A percentile compares a stretch with the other conserved stretches of the same genome.
Evolutionary conservation across 176 grass and related monocot species (phyloP).

Genomic region (Cenchrus americanus): DNA sequence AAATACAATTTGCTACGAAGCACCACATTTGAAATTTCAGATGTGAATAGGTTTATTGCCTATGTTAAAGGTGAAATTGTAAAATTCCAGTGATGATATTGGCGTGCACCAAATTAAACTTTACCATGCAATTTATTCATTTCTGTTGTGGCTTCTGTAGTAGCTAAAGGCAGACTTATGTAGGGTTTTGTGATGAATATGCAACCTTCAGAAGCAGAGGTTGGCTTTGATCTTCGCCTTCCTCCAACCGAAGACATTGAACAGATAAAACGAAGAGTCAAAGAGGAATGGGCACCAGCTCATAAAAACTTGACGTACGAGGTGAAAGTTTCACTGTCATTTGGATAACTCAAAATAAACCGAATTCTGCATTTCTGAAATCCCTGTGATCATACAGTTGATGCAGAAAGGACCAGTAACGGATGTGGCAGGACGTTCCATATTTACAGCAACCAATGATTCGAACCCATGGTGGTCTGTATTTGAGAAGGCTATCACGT

Average conservation of each 20-base stretch:
- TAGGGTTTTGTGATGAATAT: slow-evolving; percentile 98
- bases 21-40: background rate
- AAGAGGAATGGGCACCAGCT: slow-evolving; percentile 89
- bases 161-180: slow-evolving; percentile 42
- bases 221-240: slow-evolving; percentile 90
- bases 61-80: background rate
- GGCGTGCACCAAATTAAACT: slow-evolving; percentile 9
- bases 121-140: background rate
- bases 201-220: slow-evolving; percentile 98
- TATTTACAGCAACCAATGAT: slow-evolving; percentile 70
- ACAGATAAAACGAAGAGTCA: slow-evolving; percentile 69
- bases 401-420: slow-evolving; percentile 53
- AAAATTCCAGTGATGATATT: background rate
- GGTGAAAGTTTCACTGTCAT: slow-evolving; percentile 45
- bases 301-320: slow-evolving; percentile 82
- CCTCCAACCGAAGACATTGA: slow-evolving; percentile 79
- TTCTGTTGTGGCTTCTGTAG: background rate
- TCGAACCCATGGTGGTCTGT: slow-evolving; percentile 85
- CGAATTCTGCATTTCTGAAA: background rate
- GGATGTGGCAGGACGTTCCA: slow-evolving; percentile 52
- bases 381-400: slow-evolving; percentile 48
- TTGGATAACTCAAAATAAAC: background rate
- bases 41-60: background rate
- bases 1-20: background rate
- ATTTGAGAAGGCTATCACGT: slow-evolving; percentile 67